Percentiles rank a stretch among this genome's conserved stretches.
Conservation (phyloP, 139 green algal species). For the Tetradesmus obliquus region DNA sequence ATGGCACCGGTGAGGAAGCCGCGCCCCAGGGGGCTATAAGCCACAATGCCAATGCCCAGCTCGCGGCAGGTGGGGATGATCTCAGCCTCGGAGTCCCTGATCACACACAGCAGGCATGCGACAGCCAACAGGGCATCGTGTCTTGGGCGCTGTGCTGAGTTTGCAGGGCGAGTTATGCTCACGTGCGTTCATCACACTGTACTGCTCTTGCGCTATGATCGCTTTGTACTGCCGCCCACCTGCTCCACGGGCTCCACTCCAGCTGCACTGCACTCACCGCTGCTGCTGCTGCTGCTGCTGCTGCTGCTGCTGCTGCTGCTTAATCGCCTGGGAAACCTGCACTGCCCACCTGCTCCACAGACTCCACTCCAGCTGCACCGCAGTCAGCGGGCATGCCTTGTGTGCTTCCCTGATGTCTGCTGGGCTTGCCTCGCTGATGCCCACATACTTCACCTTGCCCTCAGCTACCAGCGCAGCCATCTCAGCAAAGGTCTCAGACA, state of each 20-base stretch:
- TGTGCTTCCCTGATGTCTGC: conserved; percentile 75
- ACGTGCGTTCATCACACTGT: too few species aligned
- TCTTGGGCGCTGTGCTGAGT: neutral
- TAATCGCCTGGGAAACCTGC: too few species aligned
- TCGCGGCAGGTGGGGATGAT: conserved; percentile 68
- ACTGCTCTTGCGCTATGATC: neutral
- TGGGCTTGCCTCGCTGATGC: conserved; percentile 74
- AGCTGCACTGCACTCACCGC: conserved; percentile 75
- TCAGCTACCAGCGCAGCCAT: conserved; percentile 70
- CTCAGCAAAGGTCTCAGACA: conserved; percentile 69
- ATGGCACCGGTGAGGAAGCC: neutral
- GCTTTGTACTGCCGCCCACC: conserved; percentile 62
- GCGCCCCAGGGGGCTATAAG: conserved; percentile 70
- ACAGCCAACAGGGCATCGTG: neutral
- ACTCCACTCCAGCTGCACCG: conserved; percentile 78
- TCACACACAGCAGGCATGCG: neutral
- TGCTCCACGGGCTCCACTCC: conserved; percentile 77
- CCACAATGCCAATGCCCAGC: conserved; percentile 79
- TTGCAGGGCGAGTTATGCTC: too few species aligned
- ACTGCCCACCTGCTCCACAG: conserved; percentile 73
- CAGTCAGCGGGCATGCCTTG: conserved; percentile 72
- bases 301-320: too few species aligned
- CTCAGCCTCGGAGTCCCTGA: conserved; percentile 62
- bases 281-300: too few species aligned
- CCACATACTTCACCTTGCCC: conserved; percentile 84